A percentile compares a stretch with the other conserved stretches of the same genome.
These are phyloP conservation scores for Taxillus chinensis DNA, from an alignment of 164 flowering plant genomes.

Conservation along the genomic window DNA sequence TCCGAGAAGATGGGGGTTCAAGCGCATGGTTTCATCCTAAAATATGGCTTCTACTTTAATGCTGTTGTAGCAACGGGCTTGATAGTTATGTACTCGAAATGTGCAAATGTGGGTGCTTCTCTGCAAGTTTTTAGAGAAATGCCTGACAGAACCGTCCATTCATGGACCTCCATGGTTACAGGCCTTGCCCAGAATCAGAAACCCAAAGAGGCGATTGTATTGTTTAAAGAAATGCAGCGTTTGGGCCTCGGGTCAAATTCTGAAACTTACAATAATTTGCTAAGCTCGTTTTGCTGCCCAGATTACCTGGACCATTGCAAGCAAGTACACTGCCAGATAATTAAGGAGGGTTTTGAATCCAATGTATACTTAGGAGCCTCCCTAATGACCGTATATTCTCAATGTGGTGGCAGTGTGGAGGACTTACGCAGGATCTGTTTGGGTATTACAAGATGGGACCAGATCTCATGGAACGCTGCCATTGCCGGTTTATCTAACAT, in stretches of 20 bases:
- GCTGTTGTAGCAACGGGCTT: conserved; percentile 32
- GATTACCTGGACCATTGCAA: conserved; percentile 25
- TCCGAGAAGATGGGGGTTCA: conserved; percentile 22
- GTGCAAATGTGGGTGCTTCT: conserved; percentile 15
- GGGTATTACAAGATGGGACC: conserved; percentile 21
- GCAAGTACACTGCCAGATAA: conserved; percentile 39
- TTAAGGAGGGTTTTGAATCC: conserved; percentile 31
- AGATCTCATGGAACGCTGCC: conserved; percentile 45
- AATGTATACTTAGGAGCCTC: conserved; percentile 27
- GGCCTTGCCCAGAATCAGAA: conserved; percentile 31
- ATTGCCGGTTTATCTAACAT: conserved; percentile 39
- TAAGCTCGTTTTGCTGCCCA: conserved; percentile 32
- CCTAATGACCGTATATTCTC: conserved; percentile 37
- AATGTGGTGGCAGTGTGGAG: conserved; percentile 22
- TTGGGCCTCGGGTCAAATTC: conserved; percentile 22
- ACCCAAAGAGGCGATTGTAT: conserved; percentile 27
- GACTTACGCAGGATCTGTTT: conserved; percentile 30
- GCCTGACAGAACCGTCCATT: conserved; percentile 27
- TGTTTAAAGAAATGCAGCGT: conserved; percentile 31
- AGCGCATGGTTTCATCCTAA: conserved; percentile 28
- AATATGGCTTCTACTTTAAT: conserved; percentile 21
- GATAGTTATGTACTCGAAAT: conserved; percentile 31
- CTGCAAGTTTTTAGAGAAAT: conserved; percentile 27
- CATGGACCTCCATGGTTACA: conserved; percentile 40
- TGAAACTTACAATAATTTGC: conserved; percentile 35